Conservation (phyloP, 2,329 filamentous ascomycete genomes). For the Rhynchosporium secalis region DNA sequence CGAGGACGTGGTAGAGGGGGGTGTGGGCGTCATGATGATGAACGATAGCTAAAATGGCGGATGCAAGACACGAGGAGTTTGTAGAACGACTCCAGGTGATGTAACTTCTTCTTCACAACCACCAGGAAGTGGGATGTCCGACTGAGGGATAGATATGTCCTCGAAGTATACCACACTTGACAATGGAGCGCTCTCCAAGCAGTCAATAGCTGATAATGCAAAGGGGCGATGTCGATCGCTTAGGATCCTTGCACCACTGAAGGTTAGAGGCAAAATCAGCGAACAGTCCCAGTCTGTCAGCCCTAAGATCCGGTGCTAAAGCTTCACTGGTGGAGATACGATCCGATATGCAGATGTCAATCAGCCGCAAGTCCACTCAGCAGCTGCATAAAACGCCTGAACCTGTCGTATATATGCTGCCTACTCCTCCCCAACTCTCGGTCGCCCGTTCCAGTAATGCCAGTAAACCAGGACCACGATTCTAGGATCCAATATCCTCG, state of each 20-base stretch:
- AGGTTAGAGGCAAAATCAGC: conserved; percentile 25
- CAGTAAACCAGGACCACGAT: conserved; percentile 23
- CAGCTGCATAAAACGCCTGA: conserved; percentile 22
- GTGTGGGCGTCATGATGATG: conserved; percentile 68
- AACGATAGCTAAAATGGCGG: conserved; percentile 22
- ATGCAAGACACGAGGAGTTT: conserved; percentile 22
- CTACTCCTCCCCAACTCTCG: conserved; percentile 19
- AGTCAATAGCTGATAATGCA: conserved; percentile 26
- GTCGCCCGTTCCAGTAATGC: conserved; percentile 25
- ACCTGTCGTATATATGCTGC: conserved; percentile 32
- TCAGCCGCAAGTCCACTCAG: conserved; percentile 34
- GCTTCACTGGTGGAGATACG: conserved; percentile 34
- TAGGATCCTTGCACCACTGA: conserved; percentile 23
- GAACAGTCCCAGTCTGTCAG: conserved; percentile 22
- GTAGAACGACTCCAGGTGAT: conserved; percentile 21
- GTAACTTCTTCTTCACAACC: conserved; percentile 24
- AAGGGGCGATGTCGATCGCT: conserved; percentile 15
- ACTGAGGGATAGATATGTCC: conserved; percentile 18
- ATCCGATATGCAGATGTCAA: conserved; percentile 32
- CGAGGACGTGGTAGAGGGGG: conserved; percentile 76
- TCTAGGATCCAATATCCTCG: conserved; percentile 12
- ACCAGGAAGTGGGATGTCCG: conserved; percentile 25
- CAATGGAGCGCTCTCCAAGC: conserved; percentile 16
- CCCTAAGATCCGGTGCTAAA: conserved; percentile 18
- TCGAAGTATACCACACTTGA: conserved; percentile 23